Evolutionary conservation across 129 eudicot genomes (phyloP).

Genomic region (Artemisia annua): DNA sequence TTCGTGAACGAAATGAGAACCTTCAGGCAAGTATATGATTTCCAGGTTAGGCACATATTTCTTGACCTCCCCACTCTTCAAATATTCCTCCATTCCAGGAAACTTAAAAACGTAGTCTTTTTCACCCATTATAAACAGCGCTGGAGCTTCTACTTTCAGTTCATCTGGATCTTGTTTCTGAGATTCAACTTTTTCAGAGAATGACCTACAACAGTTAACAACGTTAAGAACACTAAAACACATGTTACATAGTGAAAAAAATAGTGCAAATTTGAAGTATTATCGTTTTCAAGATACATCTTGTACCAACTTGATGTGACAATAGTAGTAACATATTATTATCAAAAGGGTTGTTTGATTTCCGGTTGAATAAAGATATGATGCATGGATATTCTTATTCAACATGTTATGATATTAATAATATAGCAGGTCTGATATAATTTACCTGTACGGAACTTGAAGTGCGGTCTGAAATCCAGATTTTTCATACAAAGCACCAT

Average conservation of each 20-base stretch:
- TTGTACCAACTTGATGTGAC: too few relatives aligned
- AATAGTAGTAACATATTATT: too few relatives aligned
- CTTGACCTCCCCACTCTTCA: slow-evolving; percentile 37
- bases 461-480: slow-evolving; percentile 47
- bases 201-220: slow-evolving; percentile 25
- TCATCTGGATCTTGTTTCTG: not conserved
- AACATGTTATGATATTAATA: too few relatives aligned
- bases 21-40: slow-evolving; percentile 35
- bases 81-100: slow-evolving; percentile 38
- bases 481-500: slow-evolving; percentile 43
- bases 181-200: not conserved
- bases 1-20: slow-evolving; percentile 47
- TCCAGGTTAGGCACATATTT: slow-evolving; percentile 39
- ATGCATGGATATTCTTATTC: too few relatives aligned
- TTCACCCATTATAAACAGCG: slow-evolving; percentile 36
- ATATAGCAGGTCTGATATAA: not conserved
- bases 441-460: slow-evolving; percentile 51
- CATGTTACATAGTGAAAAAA: too few relatives aligned
- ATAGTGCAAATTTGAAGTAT: too few relatives aligned
- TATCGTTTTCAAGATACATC: too few relatives aligned
- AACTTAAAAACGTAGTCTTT: slow-evolving; percentile 35
- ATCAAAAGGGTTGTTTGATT: too few relatives aligned
- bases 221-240: too few relatives aligned
- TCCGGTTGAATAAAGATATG: too few relatives aligned
- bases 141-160: slow-evolving; percentile 33